Conservation (phyloP, 148 eudicot genomes). For the Rhododendron williamsianum region DNA sequence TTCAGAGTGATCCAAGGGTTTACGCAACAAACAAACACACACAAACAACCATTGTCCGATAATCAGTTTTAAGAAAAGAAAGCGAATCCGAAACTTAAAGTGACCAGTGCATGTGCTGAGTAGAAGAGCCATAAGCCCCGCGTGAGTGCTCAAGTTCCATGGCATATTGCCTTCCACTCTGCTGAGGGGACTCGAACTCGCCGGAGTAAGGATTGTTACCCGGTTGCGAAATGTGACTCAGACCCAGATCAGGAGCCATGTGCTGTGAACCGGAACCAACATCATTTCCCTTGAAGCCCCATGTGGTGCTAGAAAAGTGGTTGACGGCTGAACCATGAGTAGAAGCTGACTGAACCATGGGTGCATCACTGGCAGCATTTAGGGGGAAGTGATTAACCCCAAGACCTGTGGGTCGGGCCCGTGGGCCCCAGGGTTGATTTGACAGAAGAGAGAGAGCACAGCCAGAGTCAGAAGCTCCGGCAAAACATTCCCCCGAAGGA, state of each 20-base stretch:
- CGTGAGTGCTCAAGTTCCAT: constrained; percentile 46
- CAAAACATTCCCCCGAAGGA: constrained; percentile 60
- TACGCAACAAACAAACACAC: background rate
- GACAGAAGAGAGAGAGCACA: constrained; percentile 99
- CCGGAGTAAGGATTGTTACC: constrained; percentile 23
- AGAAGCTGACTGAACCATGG: constrained; percentile 34
- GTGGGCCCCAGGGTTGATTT: constrained; percentile 74
- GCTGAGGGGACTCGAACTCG: constrained; percentile 43
- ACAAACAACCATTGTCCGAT: background rate
- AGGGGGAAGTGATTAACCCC: constrained; percentile 32
- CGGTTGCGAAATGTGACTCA: constrained; percentile 48
- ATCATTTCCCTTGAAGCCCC: constrained; percentile 55
- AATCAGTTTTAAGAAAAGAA: background rate
- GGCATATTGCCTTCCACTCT: constrained; percentile 40
- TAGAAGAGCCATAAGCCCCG: constrained; percentile 43
- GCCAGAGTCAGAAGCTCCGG: constrained; percentile 44
- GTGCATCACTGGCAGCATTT: constrained; percentile 28
- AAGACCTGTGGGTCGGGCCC: constrained; percentile 36
- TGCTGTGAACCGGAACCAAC: constrained; percentile 23
- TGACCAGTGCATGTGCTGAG: constrained; percentile 61
- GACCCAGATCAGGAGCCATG: constrained; percentile 41
- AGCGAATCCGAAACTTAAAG: constrained; percentile 25
- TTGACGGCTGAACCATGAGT: constrained; percentile 29
- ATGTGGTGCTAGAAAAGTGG: constrained; percentile 36
- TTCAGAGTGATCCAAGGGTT: background rate